Percentiles rank a stretch among this genome's conserved stretches.
Evolutionary conservation across 768 basidiomycete genomes (phyloP).

Genomic region (Pisolithus microcarpus): DNA sequence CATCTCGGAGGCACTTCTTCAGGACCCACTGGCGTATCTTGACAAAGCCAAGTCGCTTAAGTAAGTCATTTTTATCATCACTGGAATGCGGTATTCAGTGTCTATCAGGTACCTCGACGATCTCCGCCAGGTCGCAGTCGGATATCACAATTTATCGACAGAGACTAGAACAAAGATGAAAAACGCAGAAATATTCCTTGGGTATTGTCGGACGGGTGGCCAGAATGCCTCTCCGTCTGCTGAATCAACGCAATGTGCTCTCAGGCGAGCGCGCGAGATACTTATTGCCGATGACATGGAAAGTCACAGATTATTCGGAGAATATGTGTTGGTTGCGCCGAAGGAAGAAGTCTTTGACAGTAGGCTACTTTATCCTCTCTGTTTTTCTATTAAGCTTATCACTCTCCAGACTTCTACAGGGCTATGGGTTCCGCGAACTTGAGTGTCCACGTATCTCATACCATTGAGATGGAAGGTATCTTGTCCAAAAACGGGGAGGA

Average conservation of each 20-base stretch:
- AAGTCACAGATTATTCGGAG: conserved; percentile 64
- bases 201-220: conserved; percentile 39
- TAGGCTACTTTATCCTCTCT: conserved; percentile 18
- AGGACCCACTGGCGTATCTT: conserved; percentile 60
- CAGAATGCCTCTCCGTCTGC: conserved; percentile 22
- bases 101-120: conserved; percentile 64
- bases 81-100: neutral
- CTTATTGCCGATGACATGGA: conserved; percentile 80
- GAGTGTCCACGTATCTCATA: conserved; percentile 63
- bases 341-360: conserved; percentile 88
- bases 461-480: conserved; percentile 43
- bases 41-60: conserved; percentile 50
- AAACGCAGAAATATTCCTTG: conserved; percentile 60
- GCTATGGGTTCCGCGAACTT: conserved; percentile 64
- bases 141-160: conserved; percentile 41
- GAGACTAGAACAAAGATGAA: conserved; percentile 47
- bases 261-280: conserved; percentile 57
- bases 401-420: conserved; percentile 54
- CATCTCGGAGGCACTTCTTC: conserved; percentile 56
- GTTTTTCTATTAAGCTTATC: no score
- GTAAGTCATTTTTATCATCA: conserved; percentile 31
- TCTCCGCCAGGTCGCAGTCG: conserved; percentile 73
- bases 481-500: conserved; percentile 31
- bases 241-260: conserved; percentile 43
- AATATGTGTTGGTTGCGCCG: conserved; percentile 61